These are phyloP conservation scores for Blastomyces percursus DNA, from an alignment of 2,329 filamentous ascomycete species.

Conservation along the genomic window DNA sequence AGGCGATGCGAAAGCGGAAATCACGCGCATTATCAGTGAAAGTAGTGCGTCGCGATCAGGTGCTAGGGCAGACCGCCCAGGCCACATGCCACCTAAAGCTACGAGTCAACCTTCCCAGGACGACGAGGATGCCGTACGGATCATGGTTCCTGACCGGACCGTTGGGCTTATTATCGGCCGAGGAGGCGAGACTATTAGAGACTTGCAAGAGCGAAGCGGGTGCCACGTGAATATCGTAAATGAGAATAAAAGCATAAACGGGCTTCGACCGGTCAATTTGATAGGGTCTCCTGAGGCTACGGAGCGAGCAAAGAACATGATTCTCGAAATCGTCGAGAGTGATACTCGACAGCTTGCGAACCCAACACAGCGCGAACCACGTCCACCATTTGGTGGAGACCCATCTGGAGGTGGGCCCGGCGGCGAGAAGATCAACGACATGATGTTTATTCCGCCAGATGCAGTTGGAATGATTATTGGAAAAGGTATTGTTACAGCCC, in stretches of 20 bases:
- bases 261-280: conserved; percentile 77
- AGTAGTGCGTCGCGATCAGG: conserved; percentile 47
- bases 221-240: conserved; percentile 93
- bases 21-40: conserved; percentile 79
- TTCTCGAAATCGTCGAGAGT: conserved; percentile 89
- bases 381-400: conserved; percentile 19
- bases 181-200: conserved; percentile 83
- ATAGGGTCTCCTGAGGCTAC: conserved; percentile 69
- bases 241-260: conserved; percentile 86
- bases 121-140: conserved; percentile 78
- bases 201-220: conserved; percentile 81
- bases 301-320: conserved; percentile 69
- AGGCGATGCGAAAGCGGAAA: conserved; percentile 68
- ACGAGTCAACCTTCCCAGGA: conserved; percentile 42
- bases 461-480: conserved; percentile 95
- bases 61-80: neutral
- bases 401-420: conserved; percentile 14
- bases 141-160: conserved; percentile 89
- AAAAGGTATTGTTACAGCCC: conserved; percentile 45
- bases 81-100: conserved; percentile 6
- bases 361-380: conserved; percentile 14
- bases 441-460: conserved; percentile 76
- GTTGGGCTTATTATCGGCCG: conserved; percentile 91
- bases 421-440: conserved; percentile 59
- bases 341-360: conserved; percentile 45